These are phyloP conservation scores for Ascochyta lentis DNA, from an alignment of 2,329 filamentous ascomycete species.

Conservation along the genomic window DNA sequence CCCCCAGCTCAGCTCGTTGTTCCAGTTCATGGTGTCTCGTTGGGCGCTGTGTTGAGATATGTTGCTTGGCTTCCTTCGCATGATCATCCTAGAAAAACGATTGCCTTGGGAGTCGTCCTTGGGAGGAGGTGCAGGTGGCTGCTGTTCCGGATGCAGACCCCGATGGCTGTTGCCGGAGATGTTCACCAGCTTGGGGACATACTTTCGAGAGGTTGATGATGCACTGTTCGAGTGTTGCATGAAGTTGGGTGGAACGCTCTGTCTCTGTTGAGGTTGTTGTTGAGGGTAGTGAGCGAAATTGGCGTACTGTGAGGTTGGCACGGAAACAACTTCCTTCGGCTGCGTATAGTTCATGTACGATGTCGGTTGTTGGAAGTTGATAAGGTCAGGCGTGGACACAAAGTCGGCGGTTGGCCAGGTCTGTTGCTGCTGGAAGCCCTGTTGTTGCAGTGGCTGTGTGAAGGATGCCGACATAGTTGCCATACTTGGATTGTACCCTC, in stretches of 20 bases:
- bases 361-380: conserved; percentile 41
- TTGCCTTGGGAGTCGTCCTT: conserved; percentile 45
- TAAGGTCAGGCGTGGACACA: conserved; percentile 42
- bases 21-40: conserved; percentile 42
- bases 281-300: conserved; percentile 40
- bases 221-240: conserved; percentile 33
- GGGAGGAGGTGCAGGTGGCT: conserved; percentile 44
- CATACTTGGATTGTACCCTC: conserved; percentile 39
- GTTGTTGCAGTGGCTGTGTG: conserved; percentile 39
- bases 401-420: conserved; percentile 46
- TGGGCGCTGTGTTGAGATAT: conserved; percentile 47
- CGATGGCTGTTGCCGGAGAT: conserved; percentile 41
- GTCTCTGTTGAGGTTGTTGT: conserved; percentile 29
- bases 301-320: conserved; percentile 45
- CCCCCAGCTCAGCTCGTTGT: conserved; percentile 46
- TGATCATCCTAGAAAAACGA: conserved; percentile 45
- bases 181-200: conserved; percentile 45
- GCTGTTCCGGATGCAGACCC: conserved; percentile 36
- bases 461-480: conserved; percentile 41
- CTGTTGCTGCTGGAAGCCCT: conserved; percentile 41
- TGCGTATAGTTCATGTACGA: conserved; percentile 43
- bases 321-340: conserved; percentile 41
- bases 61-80: conserved; percentile 46
- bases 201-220: conserved; percentile 36
- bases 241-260: conserved; percentile 47